These are phyloP conservation scores for Akebia trifoliata DNA, from an alignment of 164 flowering plant species.

Conservation along the genomic window DNA sequence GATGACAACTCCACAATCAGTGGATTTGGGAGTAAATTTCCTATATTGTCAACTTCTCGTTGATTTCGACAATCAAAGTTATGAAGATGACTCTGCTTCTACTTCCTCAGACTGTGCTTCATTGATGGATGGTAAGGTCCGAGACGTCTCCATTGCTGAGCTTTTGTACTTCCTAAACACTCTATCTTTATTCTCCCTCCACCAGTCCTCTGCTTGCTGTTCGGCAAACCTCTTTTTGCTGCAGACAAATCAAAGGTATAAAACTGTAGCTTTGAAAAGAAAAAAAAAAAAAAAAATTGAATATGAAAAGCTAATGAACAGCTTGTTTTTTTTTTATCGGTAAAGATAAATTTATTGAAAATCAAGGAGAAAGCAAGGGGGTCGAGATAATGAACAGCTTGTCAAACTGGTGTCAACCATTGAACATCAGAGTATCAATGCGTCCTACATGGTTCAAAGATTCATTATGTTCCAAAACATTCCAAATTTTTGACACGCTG, in stretches of 20 bases:
- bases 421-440: no score
- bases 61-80: conserved; percentile 1
- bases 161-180: conserved; percentile 47
- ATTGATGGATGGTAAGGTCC: conserved; percentile 16
- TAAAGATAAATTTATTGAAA: no score
- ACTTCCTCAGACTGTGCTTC: conserved; percentile 25
- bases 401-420: no score
- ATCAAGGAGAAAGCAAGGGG: no score
- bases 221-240: conserved; percentile 55
- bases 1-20: no score
- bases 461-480: no score
- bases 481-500: no score
- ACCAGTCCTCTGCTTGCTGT: conserved; percentile 81
- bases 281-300: background rate
- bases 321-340: no score
- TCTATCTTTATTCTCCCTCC: conserved; percentile 68
- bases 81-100: conserved; percentile 19
- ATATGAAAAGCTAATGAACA: background rate
- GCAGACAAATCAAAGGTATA: conserved; percentile 12
- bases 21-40: background rate
- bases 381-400: no score
- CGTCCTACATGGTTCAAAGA: no score
- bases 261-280: no score
- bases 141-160: conserved; percentile 8
- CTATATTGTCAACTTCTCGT: background rate